Evolutionary conservation across 2,329 filamentous ascomycete genomes (phyloP).

Genomic region (Fonsecaea erecta): DNA sequence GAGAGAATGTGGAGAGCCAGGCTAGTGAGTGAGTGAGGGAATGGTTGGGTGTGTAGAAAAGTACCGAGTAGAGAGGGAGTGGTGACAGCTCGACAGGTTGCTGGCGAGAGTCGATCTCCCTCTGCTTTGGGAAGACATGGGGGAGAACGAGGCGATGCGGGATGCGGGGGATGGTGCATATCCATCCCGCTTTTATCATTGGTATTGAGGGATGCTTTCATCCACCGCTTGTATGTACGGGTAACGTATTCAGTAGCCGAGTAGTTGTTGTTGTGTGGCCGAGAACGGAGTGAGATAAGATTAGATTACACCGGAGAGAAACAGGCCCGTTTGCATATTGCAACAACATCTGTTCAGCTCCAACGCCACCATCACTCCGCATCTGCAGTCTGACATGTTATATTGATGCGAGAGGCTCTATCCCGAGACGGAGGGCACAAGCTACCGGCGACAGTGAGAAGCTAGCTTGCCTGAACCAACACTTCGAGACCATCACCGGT

Average conservation of each 20-base stretch:
- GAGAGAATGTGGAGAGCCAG: conserved; percentile 4
- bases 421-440: not conserved
- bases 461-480: not conserved
- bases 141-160: not conserved
- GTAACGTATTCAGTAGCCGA: too few species aligned
- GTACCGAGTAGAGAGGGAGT: too few species aligned
- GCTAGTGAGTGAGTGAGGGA: not conserved
- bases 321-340: not conserved
- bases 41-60: not conserved
- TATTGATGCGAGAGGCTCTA: not conserved
- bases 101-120: not conserved
- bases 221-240: too few species aligned
- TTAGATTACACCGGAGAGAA: not conserved
- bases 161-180: not conserved
- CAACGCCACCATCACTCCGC: not conserved
- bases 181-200: not conserved
- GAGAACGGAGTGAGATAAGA: not conserved
- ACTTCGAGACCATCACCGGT: not conserved
- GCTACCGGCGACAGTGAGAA: not conserved
- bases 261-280: too few species aligned
- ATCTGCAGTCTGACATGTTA: not conserved
- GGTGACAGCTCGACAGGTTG: too few species aligned
- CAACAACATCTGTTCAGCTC: not conserved
- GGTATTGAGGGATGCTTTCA: not conserved
- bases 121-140: not conserved